Conservation (phyloP, 805 yeast genomes). For the Cyberlindnera subsufficiens region DNA sequence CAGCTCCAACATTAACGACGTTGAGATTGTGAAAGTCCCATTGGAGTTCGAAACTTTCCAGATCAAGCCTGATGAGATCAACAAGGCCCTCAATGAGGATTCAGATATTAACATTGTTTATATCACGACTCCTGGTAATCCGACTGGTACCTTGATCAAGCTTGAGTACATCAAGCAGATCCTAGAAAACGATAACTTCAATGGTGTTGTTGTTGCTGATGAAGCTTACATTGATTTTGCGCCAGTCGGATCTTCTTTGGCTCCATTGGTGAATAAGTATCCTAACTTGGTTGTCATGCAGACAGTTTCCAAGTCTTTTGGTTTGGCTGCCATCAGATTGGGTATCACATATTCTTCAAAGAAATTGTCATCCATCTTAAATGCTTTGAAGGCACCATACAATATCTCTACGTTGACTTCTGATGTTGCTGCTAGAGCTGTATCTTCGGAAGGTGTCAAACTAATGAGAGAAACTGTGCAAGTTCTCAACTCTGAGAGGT, state of each 20-base stretch:
- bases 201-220: slow-evolving; percentile 80
- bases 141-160: slow-evolving; percentile 69
- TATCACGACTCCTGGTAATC: slow-evolving; percentile 95
- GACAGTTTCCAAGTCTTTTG: slow-evolving; percentile 91
- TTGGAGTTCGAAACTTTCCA: slow-evolving; percentile 62
- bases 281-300: slow-evolving; percentile 86
- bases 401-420: slow-evolving; percentile 83
- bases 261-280: slow-evolving; percentile 73
- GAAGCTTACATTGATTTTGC: slow-evolving; percentile 94
- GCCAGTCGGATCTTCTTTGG: slow-evolving; percentile 57
- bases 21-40: slow-evolving; percentile 70
- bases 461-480: slow-evolving; percentile 52
- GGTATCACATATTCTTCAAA: slow-evolving; percentile 71
- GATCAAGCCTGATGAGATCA: slow-evolving; percentile 50
- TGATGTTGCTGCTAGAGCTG: slow-evolving; percentile 68
- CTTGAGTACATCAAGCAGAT: slow-evolving; percentile 42
- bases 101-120: slow-evolving; percentile 66
- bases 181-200: slow-evolving; percentile 45
- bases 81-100: slow-evolving; percentile 48
- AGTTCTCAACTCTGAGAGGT: slow-evolving; percentile 50
- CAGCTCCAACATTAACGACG: slow-evolving; percentile 86
- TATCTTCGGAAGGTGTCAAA: slow-evolving; percentile 48
- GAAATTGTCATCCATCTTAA: slow-evolving; percentile 60
- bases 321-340: slow-evolving; percentile 89
- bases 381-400: slow-evolving; percentile 94